These are phyloP conservation scores for Dictyostelium intermedium DNA, from an alignment of 78 protist species.

Conservation along the genomic window DNA sequence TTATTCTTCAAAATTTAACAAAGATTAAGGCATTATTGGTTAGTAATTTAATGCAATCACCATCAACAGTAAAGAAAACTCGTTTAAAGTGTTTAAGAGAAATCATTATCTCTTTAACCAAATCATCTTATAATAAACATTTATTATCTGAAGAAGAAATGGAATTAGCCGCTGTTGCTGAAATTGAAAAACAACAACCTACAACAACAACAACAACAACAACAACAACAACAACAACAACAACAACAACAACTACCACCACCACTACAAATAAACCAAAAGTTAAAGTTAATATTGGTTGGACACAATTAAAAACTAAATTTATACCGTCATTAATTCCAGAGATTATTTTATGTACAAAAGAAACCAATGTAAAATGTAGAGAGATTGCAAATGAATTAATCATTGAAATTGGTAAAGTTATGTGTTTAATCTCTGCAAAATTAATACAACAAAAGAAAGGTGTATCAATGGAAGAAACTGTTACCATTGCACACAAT, in stretches of 20 bases:
- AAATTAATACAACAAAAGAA: neutral
- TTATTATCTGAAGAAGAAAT: neutral
- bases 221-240: neutral
- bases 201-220: neutral
- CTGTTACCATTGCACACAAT: neutral
- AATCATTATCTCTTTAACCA: neutral
- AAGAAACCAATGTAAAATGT: constrained; percentile 30
- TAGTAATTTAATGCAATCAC: constrained; percentile 25
- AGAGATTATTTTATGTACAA: constrained; percentile 63
- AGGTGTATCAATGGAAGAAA: constrained; percentile 27
- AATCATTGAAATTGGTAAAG: constrained; percentile 36
- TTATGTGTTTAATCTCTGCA: constrained; percentile 37
- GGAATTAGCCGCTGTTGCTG: neutral
- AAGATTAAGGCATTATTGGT: constrained; percentile 24
- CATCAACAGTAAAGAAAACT: constrained; percentile 41
- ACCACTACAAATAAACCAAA: neutral
- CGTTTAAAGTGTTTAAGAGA: constrained; percentile 35
- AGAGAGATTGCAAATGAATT: constrained; percentile 58
- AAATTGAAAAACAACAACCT: neutral
- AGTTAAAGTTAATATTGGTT: constrained; percentile 5
- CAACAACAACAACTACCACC: neutral
- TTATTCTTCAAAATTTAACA: constrained; percentile 30
- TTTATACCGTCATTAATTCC: constrained; percentile 60
- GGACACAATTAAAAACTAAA: constrained; percentile 44
- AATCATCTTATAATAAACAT: neutral